Evolutionary conservation across 768 basidiomycete species (phyloP).

Genomic region (Lactifluus volemus): DNA sequence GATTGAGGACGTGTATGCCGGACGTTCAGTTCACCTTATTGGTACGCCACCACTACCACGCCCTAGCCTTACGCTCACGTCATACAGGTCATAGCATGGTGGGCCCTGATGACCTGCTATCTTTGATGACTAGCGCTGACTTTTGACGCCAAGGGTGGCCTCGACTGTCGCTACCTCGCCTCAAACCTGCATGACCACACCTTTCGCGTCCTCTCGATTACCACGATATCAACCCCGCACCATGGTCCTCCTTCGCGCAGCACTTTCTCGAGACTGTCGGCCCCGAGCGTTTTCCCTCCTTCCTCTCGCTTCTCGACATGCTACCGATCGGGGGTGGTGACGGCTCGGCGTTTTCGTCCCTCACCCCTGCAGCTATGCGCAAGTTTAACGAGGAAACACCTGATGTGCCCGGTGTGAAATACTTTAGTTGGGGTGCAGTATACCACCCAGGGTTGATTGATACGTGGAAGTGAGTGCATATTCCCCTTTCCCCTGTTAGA

Average conservation of each 20-base stretch:
- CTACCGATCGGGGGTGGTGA: slow-evolving; percentile 91
- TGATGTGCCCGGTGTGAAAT: slow-evolving; percentile 68
- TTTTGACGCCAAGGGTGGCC: slow-evolving; percentile 56
- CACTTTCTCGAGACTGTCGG: slow-evolving; percentile 78
- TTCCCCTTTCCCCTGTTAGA: not conserved
- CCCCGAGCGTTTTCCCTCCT: slow-evolving; percentile 52
- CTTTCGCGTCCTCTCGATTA: slow-evolving; percentile 79
- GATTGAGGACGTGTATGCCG: slow-evolving; percentile 74
- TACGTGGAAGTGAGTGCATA: slow-evolving; percentile 56
- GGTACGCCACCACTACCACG: slow-evolving; percentile 31
- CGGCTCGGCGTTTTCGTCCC: slow-evolving; percentile 84
- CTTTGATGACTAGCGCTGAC: slow-evolving; percentile 9
- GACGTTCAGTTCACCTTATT: slow-evolving; percentile 81
- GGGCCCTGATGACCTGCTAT: slow-evolving; percentile 12
- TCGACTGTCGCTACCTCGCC: slow-evolving; percentile 86
- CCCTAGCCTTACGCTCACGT: not conserved
- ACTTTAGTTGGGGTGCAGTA: slow-evolving; percentile 93
- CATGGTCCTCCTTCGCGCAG: slow-evolving; percentile 92
- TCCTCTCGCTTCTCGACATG: slow-evolving; percentile 68
- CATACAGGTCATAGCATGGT: slow-evolving; percentile 72
- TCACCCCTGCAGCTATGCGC: slow-evolving; percentile 80
- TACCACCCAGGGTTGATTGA: slow-evolving; percentile 88
- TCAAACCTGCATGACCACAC: slow-evolving; percentile 70
- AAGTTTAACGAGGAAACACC: slow-evolving; percentile 83
- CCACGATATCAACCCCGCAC: slow-evolving; percentile 93